Percentiles rank a stretch among this genome's conserved stretches.
phyloP scores from a whole-genome alignment of 139 green algal genomes.

The Eudorina sp. region DNA sequence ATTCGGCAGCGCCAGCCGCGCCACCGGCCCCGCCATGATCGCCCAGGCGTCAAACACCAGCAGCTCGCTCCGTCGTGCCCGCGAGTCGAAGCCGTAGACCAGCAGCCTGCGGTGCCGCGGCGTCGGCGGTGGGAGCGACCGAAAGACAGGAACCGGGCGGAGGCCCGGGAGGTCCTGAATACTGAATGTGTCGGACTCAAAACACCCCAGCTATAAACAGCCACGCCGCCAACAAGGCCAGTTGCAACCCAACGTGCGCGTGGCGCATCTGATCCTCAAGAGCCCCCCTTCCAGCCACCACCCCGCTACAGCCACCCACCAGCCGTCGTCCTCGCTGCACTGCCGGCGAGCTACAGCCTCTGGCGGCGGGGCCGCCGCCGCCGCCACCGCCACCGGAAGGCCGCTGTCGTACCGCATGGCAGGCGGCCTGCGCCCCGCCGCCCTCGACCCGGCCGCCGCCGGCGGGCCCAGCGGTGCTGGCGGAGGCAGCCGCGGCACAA shows the following conservation, averaged over 20 bases:
- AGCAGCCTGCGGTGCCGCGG: too few species aligned
- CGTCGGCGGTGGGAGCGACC: not conserved
- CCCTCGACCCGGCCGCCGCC: not conserved
- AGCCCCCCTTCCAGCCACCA: too few species aligned
- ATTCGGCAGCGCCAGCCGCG: conserved; percentile 43
- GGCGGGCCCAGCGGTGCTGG: too few species aligned
- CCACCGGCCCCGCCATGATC: conserved; percentile 62
- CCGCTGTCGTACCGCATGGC: not conserved
- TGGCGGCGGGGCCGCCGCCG: not conserved
- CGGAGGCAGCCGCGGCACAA: conserved; percentile 23
- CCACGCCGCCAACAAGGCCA: too few species aligned
- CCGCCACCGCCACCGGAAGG: too few species aligned
- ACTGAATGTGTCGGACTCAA: too few species aligned
- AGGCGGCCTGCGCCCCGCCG: not conserved
- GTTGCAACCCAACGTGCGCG: too few species aligned
- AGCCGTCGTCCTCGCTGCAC: conserved; percentile 46
- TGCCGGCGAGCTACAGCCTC: not conserved
- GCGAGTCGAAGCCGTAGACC: conserved; percentile 48
- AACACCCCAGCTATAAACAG: too few species aligned
- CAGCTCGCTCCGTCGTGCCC: conserved; percentile 38
- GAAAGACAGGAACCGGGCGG: too few species aligned
- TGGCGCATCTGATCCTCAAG: too few species aligned
- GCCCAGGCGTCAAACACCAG: conserved; percentile 69
- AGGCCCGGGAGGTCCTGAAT: too few species aligned
- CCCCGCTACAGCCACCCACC: not conserved